phyloP scores from a whole-genome alignment of 352 stramenopile genomes.

The Aphanomyces astaci region DNA sequence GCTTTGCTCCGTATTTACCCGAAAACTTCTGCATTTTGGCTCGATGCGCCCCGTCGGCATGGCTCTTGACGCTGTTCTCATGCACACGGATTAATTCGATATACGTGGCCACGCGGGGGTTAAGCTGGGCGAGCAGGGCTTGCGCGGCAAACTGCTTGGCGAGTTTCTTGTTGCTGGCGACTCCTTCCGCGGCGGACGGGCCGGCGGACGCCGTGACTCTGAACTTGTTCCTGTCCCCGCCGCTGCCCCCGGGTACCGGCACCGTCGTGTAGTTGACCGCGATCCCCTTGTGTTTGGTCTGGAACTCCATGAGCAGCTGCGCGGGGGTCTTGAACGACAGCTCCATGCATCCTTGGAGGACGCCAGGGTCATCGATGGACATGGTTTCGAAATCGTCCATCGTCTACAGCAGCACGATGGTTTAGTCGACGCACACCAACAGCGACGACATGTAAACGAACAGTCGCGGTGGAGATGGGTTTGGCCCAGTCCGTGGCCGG shows the following conservation, averaged over 20 bases:
- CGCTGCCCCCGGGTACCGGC: slow-evolving; percentile 39
- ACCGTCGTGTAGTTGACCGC: slow-evolving; percentile 79
- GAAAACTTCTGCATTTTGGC: background rate
- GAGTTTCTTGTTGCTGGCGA: slow-evolving; percentile 71
- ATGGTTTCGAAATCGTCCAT: slow-evolving; percentile 65
- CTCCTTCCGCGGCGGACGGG: slow-evolving; percentile 58
- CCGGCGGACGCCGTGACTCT: slow-evolving; percentile 73
- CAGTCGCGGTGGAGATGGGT: slow-evolving; percentile 14
- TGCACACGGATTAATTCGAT: background rate
- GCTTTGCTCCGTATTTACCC: background rate
- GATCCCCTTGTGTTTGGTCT: slow-evolving; percentile 68
- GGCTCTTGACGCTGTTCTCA: slow-evolving; percentile 9
- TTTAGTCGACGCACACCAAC: background rate
- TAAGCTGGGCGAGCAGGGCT: slow-evolving; percentile 53
- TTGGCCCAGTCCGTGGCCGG: background rate
- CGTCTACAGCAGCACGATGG: slow-evolving; percentile 26
- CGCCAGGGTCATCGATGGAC: slow-evolving; percentile 44
- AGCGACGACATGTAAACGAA: slow-evolving; percentile 5
- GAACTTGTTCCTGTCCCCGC: slow-evolving; percentile 34
- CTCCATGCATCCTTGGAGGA: slow-evolving; percentile 69
- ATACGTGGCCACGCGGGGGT: slow-evolving; percentile 22
- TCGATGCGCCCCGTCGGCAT: background rate
- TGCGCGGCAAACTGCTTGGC: slow-evolving; percentile 74
- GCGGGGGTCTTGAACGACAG: slow-evolving; percentile 73
- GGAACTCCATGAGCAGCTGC: slow-evolving; percentile 80